Percentiles rank a stretch among this genome's conserved stretches.
Conservation (phyloP, 805 yeast genomes). For the Zygosaccharomyces lentus region DNA sequence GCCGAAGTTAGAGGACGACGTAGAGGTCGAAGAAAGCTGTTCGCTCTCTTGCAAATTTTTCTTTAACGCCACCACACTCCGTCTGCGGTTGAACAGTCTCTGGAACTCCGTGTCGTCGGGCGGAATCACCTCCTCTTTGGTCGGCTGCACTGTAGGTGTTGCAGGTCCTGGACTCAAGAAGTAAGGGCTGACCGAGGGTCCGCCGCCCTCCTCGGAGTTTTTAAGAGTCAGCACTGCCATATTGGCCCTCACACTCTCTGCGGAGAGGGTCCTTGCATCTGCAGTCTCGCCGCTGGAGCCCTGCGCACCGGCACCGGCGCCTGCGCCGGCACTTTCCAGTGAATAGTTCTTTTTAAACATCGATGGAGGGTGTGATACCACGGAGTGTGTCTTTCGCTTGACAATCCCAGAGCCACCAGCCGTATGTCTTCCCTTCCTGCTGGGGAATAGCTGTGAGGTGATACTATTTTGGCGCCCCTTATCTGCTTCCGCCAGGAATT, state of each 20-base stretch:
- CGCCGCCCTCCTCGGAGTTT: slow-evolving; percentile 5
- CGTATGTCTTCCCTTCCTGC: slow-evolving; percentile 16
- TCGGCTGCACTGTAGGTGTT: slow-evolving; percentile 22
- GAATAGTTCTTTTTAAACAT: slow-evolving; percentile 2
- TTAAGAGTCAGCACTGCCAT: slow-evolving; percentile 21
- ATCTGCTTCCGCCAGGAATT: slow-evolving; percentile 4
- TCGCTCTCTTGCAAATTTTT: slow-evolving; percentile 18
- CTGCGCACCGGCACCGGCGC: slow-evolving; percentile 2
- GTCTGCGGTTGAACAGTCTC: slow-evolving; percentile 5
- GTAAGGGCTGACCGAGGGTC: slow-evolving; percentile 9
- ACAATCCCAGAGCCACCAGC: slow-evolving; percentile 4
- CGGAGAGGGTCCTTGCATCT: slow-evolving; percentile 1
- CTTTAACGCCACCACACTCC: slow-evolving; percentile 24
- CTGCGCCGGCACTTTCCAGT: slow-evolving; percentile 8
- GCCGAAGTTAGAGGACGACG: slow-evolving; percentile 3
- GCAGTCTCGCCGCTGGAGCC: neutral
- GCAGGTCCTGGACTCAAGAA: slow-evolving; percentile 23
- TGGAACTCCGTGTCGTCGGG: slow-evolving; percentile 8
- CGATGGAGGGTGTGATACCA: slow-evolving; percentile 3
- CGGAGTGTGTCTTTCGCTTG: neutral
- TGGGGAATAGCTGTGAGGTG: slow-evolving; percentile 24
- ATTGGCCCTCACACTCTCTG: slow-evolving; percentile 18
- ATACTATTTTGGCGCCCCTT: slow-evolving; percentile 17
- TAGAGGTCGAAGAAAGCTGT: slow-evolving; percentile 3
- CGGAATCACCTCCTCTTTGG: slow-evolving; percentile 20